phyloP scores from a whole-genome alignment of 148 eudicot species.

The Nyssa sinensis region DNA sequence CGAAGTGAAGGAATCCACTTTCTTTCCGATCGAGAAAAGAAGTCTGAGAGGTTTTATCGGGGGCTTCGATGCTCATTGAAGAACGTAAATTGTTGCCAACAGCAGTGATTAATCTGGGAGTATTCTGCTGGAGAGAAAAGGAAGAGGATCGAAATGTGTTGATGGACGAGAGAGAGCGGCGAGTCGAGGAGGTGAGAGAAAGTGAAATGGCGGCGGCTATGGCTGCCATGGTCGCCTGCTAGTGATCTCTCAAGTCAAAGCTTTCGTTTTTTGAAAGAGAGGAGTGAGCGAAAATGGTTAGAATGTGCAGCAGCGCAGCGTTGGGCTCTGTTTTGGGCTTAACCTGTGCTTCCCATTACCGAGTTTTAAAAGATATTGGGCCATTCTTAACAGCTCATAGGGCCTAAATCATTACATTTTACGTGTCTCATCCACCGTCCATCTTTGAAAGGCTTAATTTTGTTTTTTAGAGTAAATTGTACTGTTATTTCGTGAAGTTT shows the following conservation, averaged over 20 bases:
- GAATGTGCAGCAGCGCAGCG: too few relatives aligned
- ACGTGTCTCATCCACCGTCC: too few relatives aligned
- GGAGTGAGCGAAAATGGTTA: too few relatives aligned
- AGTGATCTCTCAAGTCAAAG: background rate
- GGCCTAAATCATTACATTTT: too few relatives aligned
- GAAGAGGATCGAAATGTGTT: slow-evolving; percentile 7
- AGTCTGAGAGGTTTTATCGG: slow-evolving; percentile 21
- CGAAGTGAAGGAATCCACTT: slow-evolving; percentile 68
- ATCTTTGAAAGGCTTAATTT: too few relatives aligned
- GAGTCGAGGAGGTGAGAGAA: slow-evolving; percentile 32
- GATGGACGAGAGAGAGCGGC: slow-evolving; percentile 22
- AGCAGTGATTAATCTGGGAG: slow-evolving; percentile 16
- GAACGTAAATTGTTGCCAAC: slow-evolving; percentile 27
- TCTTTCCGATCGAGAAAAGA: slow-evolving; percentile 70
- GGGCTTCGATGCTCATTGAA: slow-evolving; percentile 43
- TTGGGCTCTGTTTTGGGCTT: too few relatives aligned
- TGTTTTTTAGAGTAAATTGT: too few relatives aligned
- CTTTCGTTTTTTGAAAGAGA: too few relatives aligned
- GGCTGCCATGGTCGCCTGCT: slow-evolving; percentile 38
- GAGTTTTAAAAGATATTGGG: too few relatives aligned
- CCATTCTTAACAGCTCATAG: too few relatives aligned
- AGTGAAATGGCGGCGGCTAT: slow-evolving; percentile 38
- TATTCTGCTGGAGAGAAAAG: slow-evolving; percentile 21
- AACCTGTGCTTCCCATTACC: too few relatives aligned
- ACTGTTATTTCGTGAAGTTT: too few relatives aligned